Conservation (phyloP, 2,329 filamentous ascomycete species). For the Pseudogymnoascus sp. region DNA sequence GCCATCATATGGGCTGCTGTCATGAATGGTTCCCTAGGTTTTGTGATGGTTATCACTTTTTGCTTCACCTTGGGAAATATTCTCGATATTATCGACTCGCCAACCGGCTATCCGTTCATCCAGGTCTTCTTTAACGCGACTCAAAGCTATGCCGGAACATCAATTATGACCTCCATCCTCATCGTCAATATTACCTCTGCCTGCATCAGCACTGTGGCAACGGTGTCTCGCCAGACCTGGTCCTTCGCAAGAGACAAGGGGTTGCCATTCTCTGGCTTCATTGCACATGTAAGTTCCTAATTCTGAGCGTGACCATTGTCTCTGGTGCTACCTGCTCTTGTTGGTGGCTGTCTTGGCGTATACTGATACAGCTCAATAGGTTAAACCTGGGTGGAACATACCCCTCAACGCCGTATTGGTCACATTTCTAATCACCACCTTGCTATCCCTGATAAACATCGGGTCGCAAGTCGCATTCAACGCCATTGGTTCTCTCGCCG, state of each 20-base stretch:
- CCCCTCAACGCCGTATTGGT: conserved; percentile 30
- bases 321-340: neutral
- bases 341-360: neutral
- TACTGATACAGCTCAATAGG: conserved; percentile 14
- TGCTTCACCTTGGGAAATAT: conserved; percentile 30
- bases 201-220: conserved; percentile 31
- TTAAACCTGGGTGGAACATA: conserved; percentile 31
- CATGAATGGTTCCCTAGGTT: conserved; percentile 39
- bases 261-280: conserved; percentile 32
- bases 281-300: conserved; percentile 29
- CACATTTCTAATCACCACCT: conserved; percentile 14
- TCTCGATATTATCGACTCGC: conserved; percentile 29
- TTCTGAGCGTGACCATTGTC: neutral
- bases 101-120: conserved; percentile 39
- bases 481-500: conserved; percentile 41
- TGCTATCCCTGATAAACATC: conserved; percentile 35
- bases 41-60: conserved; percentile 30
- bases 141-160: conserved; percentile 33
- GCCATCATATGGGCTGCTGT: conserved; percentile 39
- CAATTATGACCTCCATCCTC: conserved; percentile 38
- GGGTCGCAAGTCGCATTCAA: conserved; percentile 42
- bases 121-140: conserved; percentile 41
- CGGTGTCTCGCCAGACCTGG: conserved; percentile 32
- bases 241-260: conserved; percentile 38
- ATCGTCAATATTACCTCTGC: conserved; percentile 31